Conservation (phyloP, 371 early-diverging fungal genomes). For the Mucor irregularis region DNA sequence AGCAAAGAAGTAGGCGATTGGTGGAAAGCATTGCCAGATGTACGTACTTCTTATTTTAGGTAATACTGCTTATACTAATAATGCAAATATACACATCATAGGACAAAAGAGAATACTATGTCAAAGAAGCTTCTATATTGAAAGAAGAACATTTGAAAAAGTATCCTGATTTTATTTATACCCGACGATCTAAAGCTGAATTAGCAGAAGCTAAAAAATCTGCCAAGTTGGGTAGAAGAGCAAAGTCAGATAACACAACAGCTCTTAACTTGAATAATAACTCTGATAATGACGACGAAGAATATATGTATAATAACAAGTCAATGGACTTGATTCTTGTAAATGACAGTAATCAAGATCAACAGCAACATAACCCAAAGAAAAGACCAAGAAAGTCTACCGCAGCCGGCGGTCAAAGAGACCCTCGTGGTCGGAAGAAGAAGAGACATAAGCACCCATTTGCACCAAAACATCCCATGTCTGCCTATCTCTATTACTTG, state of each 20-base stretch:
- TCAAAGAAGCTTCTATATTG: conserved; percentile 47
- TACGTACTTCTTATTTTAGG: conserved; percentile 6
- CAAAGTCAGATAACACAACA: conserved; percentile 3
- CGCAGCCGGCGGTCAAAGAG: conserved; percentile 34
- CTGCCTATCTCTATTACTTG: conserved; percentile 73
- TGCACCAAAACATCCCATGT: conserved; percentile 82
- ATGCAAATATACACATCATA: conserved; percentile 3
- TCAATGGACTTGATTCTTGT: neutral
- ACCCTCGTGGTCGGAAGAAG: conserved; percentile 62
- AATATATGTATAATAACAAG: neutral
- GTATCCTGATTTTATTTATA: conserved; percentile 65
- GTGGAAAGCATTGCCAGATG: conserved; percentile 50
- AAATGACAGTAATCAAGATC: neutral
- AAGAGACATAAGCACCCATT: conserved; percentile 67
- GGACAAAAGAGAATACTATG: conserved; percentile 41
- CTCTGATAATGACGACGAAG: neutral
- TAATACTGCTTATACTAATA: no score
- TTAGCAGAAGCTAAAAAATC: conserved; percentile 37
- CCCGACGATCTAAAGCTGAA: conserved; percentile 65
- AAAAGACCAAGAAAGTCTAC: conserved; percentile 14
- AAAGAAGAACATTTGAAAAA: conserved; percentile 63
- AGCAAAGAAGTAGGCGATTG: conserved; percentile 57
- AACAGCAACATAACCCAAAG: neutral
- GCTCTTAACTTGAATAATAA: no score
- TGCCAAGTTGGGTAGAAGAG: conserved; percentile 27